Conservation (phyloP, 169 alveolate species). For the Eimeria brunetti region DNA sequence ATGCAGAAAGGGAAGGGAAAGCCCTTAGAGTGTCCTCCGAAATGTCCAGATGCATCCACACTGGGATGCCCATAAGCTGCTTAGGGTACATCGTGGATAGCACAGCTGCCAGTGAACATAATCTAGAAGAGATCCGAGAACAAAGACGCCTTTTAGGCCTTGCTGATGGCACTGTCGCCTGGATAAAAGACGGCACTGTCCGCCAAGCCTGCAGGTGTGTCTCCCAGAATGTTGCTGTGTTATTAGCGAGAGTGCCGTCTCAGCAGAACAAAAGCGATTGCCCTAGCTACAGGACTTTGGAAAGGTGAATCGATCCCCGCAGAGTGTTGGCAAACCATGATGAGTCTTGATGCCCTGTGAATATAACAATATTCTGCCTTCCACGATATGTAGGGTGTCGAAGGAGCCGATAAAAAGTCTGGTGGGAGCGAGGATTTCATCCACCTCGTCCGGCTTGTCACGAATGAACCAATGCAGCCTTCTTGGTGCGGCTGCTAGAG, state of each 20-base stretch:
- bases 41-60: background rate
- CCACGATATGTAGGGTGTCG: background rate
- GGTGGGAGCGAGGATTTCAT: slow-evolving; percentile 1
- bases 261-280: background rate
- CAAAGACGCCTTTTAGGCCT: background rate
- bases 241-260: background rate
- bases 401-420: slow-evolving; percentile 11
- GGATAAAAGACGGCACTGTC: slow-evolving; percentile 6
- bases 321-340: background rate
- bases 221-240: background rate
- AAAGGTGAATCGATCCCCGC: background rate
- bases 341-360: background rate
- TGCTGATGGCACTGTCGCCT: slow-evolving; percentile 47
- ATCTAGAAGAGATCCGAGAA: background rate
- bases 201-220: slow-evolving; percentile 17
- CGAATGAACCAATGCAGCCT: background rate
- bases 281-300: background rate
- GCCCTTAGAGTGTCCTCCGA: background rate
- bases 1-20: background rate
- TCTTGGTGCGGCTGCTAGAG: background rate
- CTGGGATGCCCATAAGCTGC: slow-evolving; percentile 53
- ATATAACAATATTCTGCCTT: background rate
- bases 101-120: background rate
- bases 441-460: background rate
- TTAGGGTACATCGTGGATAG: background rate